A percentile compares a stretch with the other conserved stretches of the same genome.
Conservation (phyloP, 1,139 yeast species). For the Candida tropicalis region DNA sequence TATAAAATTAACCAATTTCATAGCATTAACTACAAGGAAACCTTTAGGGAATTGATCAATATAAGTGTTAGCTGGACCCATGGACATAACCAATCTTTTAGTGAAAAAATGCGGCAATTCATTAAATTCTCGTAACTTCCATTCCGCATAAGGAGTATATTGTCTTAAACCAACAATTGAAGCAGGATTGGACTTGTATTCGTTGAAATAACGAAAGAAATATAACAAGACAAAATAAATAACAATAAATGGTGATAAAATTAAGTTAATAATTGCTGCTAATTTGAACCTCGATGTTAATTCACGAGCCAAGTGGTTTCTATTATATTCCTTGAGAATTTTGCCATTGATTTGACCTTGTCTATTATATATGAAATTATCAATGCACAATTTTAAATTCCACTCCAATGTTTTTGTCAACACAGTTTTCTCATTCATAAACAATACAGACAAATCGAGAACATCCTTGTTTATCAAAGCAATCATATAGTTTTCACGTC, state of each 20-base stretch:
- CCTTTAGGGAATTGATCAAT: conserved; percentile 93
- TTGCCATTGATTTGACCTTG: conserved; percentile 81
- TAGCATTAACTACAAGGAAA: conserved; percentile 51
- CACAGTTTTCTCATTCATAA: conserved; percentile 38
- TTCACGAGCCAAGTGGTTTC: conserved; percentile 69
- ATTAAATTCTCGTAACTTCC: conserved; percentile 93
- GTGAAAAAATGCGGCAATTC: conserved; percentile 89
- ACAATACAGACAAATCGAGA: conserved; percentile 54
- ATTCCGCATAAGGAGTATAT: conserved; percentile 91
- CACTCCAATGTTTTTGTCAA: conserved; percentile 90
- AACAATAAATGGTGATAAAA: conserved; percentile 85
- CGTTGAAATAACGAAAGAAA: conserved; percentile 90
- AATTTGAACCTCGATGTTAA: conserved; percentile 76
- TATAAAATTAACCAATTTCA: conserved; percentile 70
- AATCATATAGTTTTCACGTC: conserved; percentile 90
- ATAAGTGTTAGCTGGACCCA: conserved; percentile 78
- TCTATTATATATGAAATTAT: conserved; percentile 82
- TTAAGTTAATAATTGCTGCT: conserved; percentile 82
- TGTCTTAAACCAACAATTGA: conserved; percentile 77
- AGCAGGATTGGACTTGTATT: conserved; percentile 86
- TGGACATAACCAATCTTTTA: conserved; percentile 73
- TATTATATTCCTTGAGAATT: conserved; percentile 70
- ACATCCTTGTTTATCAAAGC: conserved; percentile 83
- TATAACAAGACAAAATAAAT: conserved; percentile 78
- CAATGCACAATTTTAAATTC: conserved; percentile 86